These are phyloP conservation scores for Anthracocystis panici-leucophaei DNA, from an alignment of 1,284 basidiomycete genomes.

Conservation along the genomic window DNA sequence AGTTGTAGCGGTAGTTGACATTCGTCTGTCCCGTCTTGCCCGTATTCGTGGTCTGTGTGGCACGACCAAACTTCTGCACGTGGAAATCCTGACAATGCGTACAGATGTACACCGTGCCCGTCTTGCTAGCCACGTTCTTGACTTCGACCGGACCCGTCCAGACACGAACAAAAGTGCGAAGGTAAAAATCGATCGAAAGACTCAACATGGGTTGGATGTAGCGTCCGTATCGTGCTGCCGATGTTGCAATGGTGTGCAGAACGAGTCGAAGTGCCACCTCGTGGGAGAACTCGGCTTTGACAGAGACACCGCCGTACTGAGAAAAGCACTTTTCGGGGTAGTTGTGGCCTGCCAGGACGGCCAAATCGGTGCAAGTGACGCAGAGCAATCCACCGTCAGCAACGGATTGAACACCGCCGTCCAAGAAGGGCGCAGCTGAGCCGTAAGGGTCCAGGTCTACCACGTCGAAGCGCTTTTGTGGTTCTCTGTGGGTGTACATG, in stretches of 20 bases:
- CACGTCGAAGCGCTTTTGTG: conserved; percentile 83
- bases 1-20: conserved; percentile 75
- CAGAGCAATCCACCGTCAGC: conserved; percentile 86
- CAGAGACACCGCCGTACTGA: conserved; percentile 87
- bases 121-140: conserved; percentile 76
- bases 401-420: conserved; percentile 92
- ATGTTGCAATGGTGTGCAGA: conserved; percentile 83
- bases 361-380: conserved; percentile 95
- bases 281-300: conserved; percentile 93
- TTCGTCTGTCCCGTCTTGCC: conserved; percentile 54
- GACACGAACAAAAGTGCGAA: conserved; percentile 89
- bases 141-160: conserved; percentile 83
- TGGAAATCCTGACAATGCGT: conserved; percentile 59
- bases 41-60: conserved; percentile 30
- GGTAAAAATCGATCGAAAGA: conserved; percentile 97
- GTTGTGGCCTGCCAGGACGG: conserved; percentile 91
- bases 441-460: conserved; percentile 98
- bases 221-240: conserved; percentile 90
- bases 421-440: conserved; percentile 94
- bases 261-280: conserved; percentile 77
- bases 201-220: conserved; percentile 91
- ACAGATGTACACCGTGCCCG: conserved; percentile 64
- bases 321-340: conserved; percentile 81
- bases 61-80: conserved; percentile 59
- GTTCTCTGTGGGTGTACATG: conserved; percentile 89